phyloP scores from a whole-genome alignment of 2,329 filamentous ascomycete genomes.

The Cordyceps cicadae region DNA sequence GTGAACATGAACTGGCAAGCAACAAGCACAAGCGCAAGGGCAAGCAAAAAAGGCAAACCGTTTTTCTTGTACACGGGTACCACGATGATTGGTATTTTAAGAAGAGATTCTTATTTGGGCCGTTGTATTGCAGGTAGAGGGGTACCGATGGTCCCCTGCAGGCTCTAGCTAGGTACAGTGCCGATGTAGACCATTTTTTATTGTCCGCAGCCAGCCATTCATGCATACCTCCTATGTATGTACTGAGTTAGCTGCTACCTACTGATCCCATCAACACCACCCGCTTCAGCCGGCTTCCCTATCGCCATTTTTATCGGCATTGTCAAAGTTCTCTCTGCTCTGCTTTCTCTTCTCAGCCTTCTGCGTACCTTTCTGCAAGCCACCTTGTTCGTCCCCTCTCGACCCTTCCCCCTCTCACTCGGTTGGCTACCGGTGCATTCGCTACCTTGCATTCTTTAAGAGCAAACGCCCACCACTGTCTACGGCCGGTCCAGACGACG shows the following conservation, averaged over 20 bases:
- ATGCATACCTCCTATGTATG: neutral
- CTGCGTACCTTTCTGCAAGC: constrained; percentile 8
- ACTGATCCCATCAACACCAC: neutral
- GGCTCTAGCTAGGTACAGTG: too few species aligned
- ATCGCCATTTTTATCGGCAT: constrained; percentile 1
- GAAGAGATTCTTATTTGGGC: neutral
- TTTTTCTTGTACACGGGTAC: neutral
- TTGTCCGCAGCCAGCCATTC: constrained; percentile 4
- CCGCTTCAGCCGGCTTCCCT: neutral
- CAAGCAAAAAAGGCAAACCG: neutral
- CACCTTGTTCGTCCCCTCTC: constrained; percentile 2
- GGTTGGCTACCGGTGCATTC: constrained; percentile 5
- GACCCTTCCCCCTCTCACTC: neutral
- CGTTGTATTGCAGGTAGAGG: neutral
- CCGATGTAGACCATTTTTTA: neutral
- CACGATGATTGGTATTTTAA: too few species aligned
- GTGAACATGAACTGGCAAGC: neutral
- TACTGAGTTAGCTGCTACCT: too few species aligned
- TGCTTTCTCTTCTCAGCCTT: constrained; percentile 5
- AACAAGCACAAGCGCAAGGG: neutral
- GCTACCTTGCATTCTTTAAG: neutral
- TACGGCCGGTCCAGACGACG: constrained; percentile 10
- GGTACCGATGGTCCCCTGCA: neutral
- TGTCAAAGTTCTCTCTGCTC: neutral
- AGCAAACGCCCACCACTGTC: constrained; percentile 3